Evolutionary conservation across 2,329 filamentous ascomycete genomes (phyloP).

Genomic region (Ceratocystis cacaofunesta): DNA sequence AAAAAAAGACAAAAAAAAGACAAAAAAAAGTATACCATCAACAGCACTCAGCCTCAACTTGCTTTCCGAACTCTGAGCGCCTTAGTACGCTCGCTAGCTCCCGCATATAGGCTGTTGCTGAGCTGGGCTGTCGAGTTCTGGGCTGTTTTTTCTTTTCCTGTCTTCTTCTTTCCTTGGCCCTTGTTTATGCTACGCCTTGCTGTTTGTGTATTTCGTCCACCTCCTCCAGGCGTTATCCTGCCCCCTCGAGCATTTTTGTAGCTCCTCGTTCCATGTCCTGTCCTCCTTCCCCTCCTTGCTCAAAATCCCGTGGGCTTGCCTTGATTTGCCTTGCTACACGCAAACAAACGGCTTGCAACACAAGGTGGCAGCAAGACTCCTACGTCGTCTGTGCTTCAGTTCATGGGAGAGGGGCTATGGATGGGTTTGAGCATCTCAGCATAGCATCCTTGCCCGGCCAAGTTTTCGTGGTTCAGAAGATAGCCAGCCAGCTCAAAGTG

Average conservation of each 20-base stretch:
- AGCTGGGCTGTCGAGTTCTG: not conserved
- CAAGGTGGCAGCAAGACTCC: not conserved
- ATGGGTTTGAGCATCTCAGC: not conserved
- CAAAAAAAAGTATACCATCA: not conserved
- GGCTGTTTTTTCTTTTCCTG: not conserved
- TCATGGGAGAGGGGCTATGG: not conserved
- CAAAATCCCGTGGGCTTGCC: not conserved
- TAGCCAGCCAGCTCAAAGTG: not conserved
- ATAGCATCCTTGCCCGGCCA: not conserved
- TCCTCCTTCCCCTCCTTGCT: not conserved
- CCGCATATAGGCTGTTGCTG: not conserved
- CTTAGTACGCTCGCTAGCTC: not conserved
- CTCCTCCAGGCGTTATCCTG: not conserved
- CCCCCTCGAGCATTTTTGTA: no score
- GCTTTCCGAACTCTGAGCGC: not conserved
- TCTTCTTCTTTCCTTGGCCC: no score
- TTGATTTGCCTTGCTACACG: not conserved
- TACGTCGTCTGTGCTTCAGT: conserved; percentile 3
- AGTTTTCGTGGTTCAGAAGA: not conserved
- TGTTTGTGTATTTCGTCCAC: not conserved
- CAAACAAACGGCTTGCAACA: not conserved
- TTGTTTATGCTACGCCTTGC: no score
- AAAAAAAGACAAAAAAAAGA: not conserved
- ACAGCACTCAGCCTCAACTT: not conserved
- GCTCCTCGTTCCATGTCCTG: not conserved